Conservation (phyloP, 148 eudicot species). For the Heliosperma pusillum region DNA sequence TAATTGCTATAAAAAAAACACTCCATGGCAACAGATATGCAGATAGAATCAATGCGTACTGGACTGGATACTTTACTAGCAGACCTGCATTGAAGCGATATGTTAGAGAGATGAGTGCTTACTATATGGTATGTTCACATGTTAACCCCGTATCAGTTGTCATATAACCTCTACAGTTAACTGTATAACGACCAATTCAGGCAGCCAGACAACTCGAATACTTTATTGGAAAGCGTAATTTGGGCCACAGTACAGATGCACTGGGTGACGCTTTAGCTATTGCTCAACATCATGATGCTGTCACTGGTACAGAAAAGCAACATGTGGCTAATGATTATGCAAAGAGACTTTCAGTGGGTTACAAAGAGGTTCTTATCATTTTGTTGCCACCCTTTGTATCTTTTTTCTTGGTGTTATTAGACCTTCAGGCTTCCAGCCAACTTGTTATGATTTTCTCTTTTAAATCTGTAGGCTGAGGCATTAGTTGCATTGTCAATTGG, state of each 20-base stretch:
- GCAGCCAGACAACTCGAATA: conserved; percentile 93
- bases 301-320: conserved; percentile 84
- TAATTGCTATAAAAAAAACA: not conserved
- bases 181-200: conserved; percentile 33
- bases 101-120: conserved; percentile 86
- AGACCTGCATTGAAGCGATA: conserved; percentile 86
- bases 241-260: conserved; percentile 61
- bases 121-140: conserved; percentile 60
- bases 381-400: conserved; percentile 1
- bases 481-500: conserved; percentile 73
- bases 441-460: conserved; percentile 8
- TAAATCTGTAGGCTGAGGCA: conserved; percentile 68
- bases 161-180: not conserved
- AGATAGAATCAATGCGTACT: conserved; percentile 74
- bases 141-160: not conserved
- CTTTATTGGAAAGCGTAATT: conserved; percentile 61
- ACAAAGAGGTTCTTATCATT: conserved; percentile 51
- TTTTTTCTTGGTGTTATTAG: not conserved
- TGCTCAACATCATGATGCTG: conserved; percentile 98
- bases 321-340: conserved; percentile 98
- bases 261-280: conserved; percentile 87
- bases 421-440: conserved; percentile 2
- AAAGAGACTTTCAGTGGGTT: conserved; percentile 82
- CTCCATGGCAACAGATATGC: conserved; percentile 61
- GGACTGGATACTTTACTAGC: conserved; percentile 96